Conservation (phyloP, 768 basidiomycete genomes). For the Arthromyces matolae region DNA sequence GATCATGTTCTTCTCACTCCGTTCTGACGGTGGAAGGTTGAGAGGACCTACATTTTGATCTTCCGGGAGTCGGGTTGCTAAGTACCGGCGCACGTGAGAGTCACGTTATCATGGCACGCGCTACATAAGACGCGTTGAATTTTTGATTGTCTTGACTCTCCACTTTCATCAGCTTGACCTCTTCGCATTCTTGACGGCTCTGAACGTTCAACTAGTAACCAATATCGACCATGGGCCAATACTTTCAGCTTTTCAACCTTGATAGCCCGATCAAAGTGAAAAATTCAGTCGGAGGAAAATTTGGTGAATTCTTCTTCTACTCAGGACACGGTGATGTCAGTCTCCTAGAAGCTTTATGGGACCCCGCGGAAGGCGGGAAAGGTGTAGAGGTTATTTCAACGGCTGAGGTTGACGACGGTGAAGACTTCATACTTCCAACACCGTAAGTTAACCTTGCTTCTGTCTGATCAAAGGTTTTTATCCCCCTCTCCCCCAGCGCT, state of each 20-base stretch:
- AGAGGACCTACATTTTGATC: too few relatives aligned
- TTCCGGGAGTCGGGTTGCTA: too few relatives aligned
- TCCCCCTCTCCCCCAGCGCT: neutral
- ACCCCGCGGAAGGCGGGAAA: neutral
- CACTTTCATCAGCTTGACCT: too few relatives aligned
- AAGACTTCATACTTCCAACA: neutral
- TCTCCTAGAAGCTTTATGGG: neutral
- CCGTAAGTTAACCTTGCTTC: neutral
- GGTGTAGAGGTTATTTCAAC: neutral
- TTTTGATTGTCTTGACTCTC: too few relatives aligned
- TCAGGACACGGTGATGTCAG: neutral
- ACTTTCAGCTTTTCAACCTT: neutral
- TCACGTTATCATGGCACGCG: too few relatives aligned
- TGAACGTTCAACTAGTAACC: too few relatives aligned
- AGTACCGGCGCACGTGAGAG: too few relatives aligned
- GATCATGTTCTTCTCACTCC: too few relatives aligned
- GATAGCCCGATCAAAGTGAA: neutral
- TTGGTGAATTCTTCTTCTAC: neutral
- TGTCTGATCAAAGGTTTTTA: neutral
- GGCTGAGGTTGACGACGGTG: neutral
- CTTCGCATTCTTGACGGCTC: too few relatives aligned
- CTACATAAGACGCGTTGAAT: too few relatives aligned
- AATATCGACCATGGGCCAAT: constrained; percentile 5
- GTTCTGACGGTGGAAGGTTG: too few relatives aligned
- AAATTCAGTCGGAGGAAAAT: neutral